These are phyloP conservation scores for Cystofilobasidium ferigula DNA, from an alignment of 768 basidiomycete genomes.

Conservation along the genomic window DNA sequence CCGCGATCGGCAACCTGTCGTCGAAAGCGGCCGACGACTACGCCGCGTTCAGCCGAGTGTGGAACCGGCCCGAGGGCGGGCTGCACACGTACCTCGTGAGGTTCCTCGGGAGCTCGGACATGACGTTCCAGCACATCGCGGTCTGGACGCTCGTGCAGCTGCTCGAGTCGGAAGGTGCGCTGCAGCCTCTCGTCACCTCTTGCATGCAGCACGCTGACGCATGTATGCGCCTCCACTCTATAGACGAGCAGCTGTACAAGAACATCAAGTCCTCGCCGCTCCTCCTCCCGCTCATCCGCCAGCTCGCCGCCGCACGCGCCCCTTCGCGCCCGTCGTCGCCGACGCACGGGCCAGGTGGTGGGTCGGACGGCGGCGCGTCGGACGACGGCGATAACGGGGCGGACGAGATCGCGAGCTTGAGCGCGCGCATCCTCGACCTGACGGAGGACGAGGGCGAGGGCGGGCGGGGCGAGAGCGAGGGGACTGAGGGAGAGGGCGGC, in stretches of 20 bases:
- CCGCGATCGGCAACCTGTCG: constrained; percentile 91
- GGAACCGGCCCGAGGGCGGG: constrained; percentile 95
- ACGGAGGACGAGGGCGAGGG: constrained; percentile 45
- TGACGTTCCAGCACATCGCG: constrained; percentile 98
- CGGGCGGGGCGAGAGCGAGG: background rate
- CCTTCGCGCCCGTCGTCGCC: constrained; percentile 29
- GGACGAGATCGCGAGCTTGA: constrained; percentile 78
- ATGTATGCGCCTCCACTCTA: constrained; percentile 4
- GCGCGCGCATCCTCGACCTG: constrained; percentile 73
- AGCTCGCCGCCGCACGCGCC: constrained; percentile 46
- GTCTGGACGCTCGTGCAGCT: constrained; percentile 99
- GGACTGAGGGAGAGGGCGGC: background rate
- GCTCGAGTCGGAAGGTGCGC: constrained; percentile 78
- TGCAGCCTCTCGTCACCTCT: background rate
- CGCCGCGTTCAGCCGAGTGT: constrained; percentile 91
- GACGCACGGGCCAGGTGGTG: constrained; percentile 40
- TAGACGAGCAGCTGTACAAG: constrained; percentile 77
- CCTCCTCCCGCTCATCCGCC: constrained; percentile 74
- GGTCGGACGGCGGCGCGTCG: constrained; percentile 61
- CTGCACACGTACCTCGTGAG: constrained; percentile 89
- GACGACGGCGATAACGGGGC: constrained; percentile 54
- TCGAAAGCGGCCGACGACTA: constrained; percentile 63
- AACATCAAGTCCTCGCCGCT: constrained; percentile 77
- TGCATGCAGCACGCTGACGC: background rate
- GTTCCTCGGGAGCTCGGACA: constrained; percentile 84